Percentiles rank a stretch among this genome's conserved stretches.
Evolutionary conservation across 2,329 filamentous ascomycete species (phyloP).

Genomic region (Verticillium nubilum): DNA sequence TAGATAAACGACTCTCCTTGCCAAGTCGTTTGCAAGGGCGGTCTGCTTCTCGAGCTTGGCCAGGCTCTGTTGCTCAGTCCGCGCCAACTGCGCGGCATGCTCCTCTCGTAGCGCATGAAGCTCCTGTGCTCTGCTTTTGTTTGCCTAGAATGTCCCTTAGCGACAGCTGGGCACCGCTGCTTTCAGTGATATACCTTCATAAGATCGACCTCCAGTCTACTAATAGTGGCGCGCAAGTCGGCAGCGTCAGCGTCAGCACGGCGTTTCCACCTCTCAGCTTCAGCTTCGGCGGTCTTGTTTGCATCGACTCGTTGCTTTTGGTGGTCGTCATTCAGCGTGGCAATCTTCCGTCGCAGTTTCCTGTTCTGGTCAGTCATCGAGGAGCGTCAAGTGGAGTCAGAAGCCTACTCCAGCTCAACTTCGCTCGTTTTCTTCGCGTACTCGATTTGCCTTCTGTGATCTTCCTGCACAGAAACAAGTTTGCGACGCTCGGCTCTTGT

Average conservation of each 20-base stretch:
- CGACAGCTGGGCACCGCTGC: neutral
- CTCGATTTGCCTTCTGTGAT: conserved; percentile 7
- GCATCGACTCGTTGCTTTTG: conserved; percentile 37
- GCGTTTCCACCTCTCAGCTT: conserved; percentile 41
- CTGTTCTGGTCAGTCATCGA: neutral
- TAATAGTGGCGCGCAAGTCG: conserved; percentile 57
- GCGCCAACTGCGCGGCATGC: conserved; percentile 24
- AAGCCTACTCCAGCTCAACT: neutral
- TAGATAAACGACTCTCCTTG: conserved; percentile 23
- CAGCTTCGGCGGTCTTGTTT: conserved; percentile 41
- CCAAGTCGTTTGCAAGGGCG: conserved; percentile 27
- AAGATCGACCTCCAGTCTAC: conserved; percentile 55
- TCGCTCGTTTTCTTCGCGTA: conserved; percentile 1
- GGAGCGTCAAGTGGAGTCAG: too few species aligned
- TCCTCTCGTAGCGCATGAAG: conserved; percentile 46
- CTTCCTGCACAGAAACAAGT: conserved; percentile 4
- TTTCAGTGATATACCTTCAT: conserved; percentile 42
- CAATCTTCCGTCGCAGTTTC: conserved; percentile 9
- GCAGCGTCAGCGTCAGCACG: conserved; percentile 55
- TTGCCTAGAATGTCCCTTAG: conserved; percentile 34
- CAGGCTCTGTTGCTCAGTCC: conserved; percentile 40
- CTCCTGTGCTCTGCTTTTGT: conserved; percentile 56
- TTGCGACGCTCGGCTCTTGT: neutral
- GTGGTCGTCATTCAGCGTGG: conserved; percentile 20
- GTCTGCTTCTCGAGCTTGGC: conserved; percentile 42